Base-by-base conservation (phyloP, 768 basidiomycete species). In the Pholiota conissans region DNA sequence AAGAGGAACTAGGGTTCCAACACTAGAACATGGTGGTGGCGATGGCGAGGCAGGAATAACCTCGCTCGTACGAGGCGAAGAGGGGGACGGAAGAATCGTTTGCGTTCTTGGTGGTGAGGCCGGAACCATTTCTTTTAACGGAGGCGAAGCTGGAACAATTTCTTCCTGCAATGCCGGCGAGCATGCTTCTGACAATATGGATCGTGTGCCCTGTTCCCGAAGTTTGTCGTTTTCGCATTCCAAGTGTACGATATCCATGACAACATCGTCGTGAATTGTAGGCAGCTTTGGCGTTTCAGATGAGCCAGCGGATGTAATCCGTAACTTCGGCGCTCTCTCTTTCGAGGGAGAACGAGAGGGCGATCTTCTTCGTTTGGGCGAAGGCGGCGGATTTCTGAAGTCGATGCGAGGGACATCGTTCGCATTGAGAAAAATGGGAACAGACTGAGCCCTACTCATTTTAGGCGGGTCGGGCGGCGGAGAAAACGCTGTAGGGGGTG, bases 321-420 rank as follows among this genome's bases (percentile, higher is more conserved):
- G 72, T 14, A 76, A 56, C 49, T 70, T 74, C 18, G 67, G 61
- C 40, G 72, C 74, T 26, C 58, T 65, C 56, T 75, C 73, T 61
- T 78, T 82, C n/a, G 73, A 76, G 18, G 79, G 76, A 6, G 80
- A 77, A 9, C 74, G 72, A 11, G 79, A 79, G 51, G 67, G 70
- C 8, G 75, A 69, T 22, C 72, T 70, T 32, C 66, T 61, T 34
- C 73, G 73, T 50, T 71, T 73, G 4, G 79, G 78, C 28, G 78
- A 79, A 3, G 68, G 60, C 10, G 77, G 77, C 8, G 73, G 75
- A 50, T 78, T 77, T 52, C 71, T 71, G 51, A 81, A 71, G 65
- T 82, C 79, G 39, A 81, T 71, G 29, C 70, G 75, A 18, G 73
- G 69, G 13, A 73, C 55, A 14, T 70, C 58, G 9, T 61, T 57